Conservation (phyloP, 495 filamentous ascomycete species). For the Bryoglossum gracile region DNA sequence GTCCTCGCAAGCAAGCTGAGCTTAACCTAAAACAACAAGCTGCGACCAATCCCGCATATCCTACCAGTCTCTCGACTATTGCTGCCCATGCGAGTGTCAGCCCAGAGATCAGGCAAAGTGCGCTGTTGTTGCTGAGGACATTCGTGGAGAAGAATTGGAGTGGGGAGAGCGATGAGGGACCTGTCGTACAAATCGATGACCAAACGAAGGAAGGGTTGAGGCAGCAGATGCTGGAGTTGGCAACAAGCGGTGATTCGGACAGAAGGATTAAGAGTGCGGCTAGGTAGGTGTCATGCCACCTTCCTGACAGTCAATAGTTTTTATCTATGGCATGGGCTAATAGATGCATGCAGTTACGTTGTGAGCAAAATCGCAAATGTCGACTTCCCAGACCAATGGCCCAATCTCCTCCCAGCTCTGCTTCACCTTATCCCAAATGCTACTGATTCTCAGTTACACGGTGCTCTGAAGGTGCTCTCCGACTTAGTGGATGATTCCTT, state of each 20-base stretch:
- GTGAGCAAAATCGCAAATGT: constrained; percentile 90
- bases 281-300: constrained; percentile 40
- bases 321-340: no score
- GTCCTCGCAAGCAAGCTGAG: constrained; percentile 72
- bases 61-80: constrained; percentile 69
- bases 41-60: constrained; percentile 58
- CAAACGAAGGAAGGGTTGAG: constrained; percentile 66
- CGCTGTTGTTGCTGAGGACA: constrained; percentile 69
- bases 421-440: constrained; percentile 68
- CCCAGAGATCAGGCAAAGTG: constrained; percentile 70
- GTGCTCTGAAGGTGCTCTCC: constrained; percentile 76
- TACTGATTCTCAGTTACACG: constrained; percentile 72
- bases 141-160: constrained; percentile 78
- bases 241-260: constrained; percentile 66
- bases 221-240: constrained; percentile 61
- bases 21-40: constrained; percentile 57
- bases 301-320: no score
- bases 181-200: constrained; percentile 50
- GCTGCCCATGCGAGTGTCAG: constrained; percentile 63
- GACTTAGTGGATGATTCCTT: constrained; percentile 91
- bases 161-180: constrained; percentile 51
- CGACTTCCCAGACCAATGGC: constrained; percentile 94
- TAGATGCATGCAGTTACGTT: constrained; percentile 51
- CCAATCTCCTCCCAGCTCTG: constrained; percentile 70
- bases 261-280: constrained; percentile 80